Evolutionary conservation across 2,329 filamentous ascomycete species (phyloP), one percentile per base, ranked within the genome.

Genomic region (Xylaria arbuscula): DNA sequence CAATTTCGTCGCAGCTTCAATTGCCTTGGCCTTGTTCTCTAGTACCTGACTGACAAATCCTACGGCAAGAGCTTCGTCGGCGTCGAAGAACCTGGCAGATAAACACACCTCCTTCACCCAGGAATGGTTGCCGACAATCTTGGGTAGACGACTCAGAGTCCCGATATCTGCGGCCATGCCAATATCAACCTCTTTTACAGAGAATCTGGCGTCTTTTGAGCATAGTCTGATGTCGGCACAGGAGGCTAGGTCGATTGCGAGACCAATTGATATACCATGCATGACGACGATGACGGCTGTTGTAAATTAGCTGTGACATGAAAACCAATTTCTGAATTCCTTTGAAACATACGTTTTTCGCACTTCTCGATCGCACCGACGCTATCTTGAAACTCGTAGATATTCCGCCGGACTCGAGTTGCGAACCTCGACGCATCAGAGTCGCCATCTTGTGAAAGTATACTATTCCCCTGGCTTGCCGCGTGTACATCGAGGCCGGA

Each of bases 121-220:
- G 19, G 88, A 90, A 73, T 86, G 83, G 70, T 85, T 91, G 2
- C 90, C 89, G 3, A 93, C 91, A 36, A 90, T 82, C 78, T 93
- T 93, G 55, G 92, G 92, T 48, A 95, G 84, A 1, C 92, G 87
- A 0, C 88, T 87, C 13, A 94, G 83, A 0, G 92, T 93, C 56
- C 92, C 92, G 56, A 95, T 90, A 76, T 95, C 92, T 28, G 92
- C 92, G 0, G 92, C 92, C 58, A 95, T 81, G 2, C 92, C 92
- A 70, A 95, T 93, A 76, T 94, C 92, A 58, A 95, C 92, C 80
- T 95, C 92, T 77, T 94, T 94, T 70, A 95, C 90, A 38, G 89
- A 84, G 75, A 94, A 87, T 68, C 85, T 85, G 1, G 88, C 85
- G 73, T 88, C 85, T 50, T 82, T 79, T 0, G 88, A 83, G 74